phyloP scores from a whole-genome alignment of 2,329 filamentous ascomycete species.

The Aspergillus viridinutans region DNA sequence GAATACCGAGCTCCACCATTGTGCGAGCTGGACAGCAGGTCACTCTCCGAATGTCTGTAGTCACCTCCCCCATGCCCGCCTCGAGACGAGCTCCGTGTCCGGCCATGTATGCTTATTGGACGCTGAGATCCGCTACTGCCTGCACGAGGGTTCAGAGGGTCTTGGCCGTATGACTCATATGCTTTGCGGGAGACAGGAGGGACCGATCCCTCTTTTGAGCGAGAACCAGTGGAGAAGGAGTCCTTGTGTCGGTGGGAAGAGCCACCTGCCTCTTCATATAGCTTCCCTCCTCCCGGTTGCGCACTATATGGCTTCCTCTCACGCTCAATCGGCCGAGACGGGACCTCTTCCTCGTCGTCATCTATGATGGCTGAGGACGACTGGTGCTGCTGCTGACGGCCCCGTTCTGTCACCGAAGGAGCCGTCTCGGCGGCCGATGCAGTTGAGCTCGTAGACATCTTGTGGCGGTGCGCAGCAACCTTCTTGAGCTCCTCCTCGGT shows the following conservation, averaged over 20 bases:
- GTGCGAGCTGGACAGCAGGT: constrained; percentile 20
- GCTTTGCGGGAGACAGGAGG: constrained; percentile 58
- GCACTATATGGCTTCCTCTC: constrained; percentile 62
- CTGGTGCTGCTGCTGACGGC: constrained; percentile 39
- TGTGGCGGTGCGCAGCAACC: constrained; percentile 23
- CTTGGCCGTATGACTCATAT: constrained; percentile 48
- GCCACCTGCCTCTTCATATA: constrained; percentile 42
- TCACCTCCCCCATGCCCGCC: constrained; percentile 19
- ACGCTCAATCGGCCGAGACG: constrained; percentile 56
- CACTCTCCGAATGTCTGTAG: constrained; percentile 35
- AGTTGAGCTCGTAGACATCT: constrained; percentile 18
- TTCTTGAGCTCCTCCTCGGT: constrained; percentile 34
- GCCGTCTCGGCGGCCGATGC: constrained; percentile 16
- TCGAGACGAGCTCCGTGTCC: constrained; percentile 32
- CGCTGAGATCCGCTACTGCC: constrained; percentile 15
- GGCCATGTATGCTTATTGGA: constrained; percentile 9
- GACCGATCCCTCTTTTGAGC: constrained; percentile 53
- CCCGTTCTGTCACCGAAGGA: constrained; percentile 31
- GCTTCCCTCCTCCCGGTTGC: constrained; percentile 56
- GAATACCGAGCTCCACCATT: constrained; percentile 19
- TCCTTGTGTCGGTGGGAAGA: constrained; percentile 16
- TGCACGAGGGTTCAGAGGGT: constrained; percentile 20
- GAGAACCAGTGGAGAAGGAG: constrained; percentile 34
- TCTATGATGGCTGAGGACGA: constrained; percentile 33
- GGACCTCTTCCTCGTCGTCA: constrained; percentile 38